These are phyloP conservation scores for Cordyceps tenuipes DNA, from an alignment of 2,329 filamentous ascomycete genomes.

Conservation along the genomic window DNA sequence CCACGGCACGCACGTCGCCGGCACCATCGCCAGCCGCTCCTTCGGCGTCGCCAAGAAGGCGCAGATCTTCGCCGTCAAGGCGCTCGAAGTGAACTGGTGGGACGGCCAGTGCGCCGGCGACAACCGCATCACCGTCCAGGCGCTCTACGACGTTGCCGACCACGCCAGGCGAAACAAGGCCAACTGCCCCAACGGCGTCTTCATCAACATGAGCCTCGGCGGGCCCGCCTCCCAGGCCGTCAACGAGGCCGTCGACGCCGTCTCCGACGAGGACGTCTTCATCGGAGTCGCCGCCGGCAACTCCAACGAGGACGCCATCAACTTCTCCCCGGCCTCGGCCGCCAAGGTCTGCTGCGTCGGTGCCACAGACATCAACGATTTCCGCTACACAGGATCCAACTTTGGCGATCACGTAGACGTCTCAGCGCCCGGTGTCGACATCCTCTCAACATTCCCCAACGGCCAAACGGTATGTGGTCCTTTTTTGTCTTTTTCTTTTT, in stretches of 20 bases:
- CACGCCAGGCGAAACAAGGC: slow-evolving; percentile 23
- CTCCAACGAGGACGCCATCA: slow-evolving; percentile 34
- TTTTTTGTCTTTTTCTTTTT: not conserved
- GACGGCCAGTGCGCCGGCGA: slow-evolving; percentile 16
- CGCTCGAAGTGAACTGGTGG: no score
- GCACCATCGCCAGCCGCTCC: slow-evolving; percentile 45
- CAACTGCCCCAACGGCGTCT: slow-evolving; percentile 29
- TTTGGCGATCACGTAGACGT: slow-evolving; percentile 39
- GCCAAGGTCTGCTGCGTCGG: slow-evolving; percentile 41
- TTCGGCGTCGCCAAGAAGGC: slow-evolving; percentile 50
- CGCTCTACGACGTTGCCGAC: slow-evolving; percentile 39
- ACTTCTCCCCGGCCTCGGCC: slow-evolving; percentile 40
- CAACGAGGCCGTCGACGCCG: slow-evolving; percentile 72
- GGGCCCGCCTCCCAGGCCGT: slow-evolving; percentile 62
- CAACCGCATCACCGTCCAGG: slow-evolving; percentile 33
- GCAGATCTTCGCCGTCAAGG: slow-evolving; percentile 43
- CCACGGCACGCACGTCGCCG: slow-evolving; percentile 49
- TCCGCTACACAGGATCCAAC: slow-evolving; percentile 39
- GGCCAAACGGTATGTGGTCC: slow-evolving; percentile 21
- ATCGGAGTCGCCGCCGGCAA: slow-evolving; percentile 46
- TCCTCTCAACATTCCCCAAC: slow-evolving; percentile 35
- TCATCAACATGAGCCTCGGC: slow-evolving; percentile 45
- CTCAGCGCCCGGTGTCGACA: slow-evolving; percentile 40
- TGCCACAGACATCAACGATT: slow-evolving; percentile 36
- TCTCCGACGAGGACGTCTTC: slow-evolving; percentile 52